Conservation (phyloP, 352 stramenopile genomes). For the Phytophthora ramorum region DNA sequence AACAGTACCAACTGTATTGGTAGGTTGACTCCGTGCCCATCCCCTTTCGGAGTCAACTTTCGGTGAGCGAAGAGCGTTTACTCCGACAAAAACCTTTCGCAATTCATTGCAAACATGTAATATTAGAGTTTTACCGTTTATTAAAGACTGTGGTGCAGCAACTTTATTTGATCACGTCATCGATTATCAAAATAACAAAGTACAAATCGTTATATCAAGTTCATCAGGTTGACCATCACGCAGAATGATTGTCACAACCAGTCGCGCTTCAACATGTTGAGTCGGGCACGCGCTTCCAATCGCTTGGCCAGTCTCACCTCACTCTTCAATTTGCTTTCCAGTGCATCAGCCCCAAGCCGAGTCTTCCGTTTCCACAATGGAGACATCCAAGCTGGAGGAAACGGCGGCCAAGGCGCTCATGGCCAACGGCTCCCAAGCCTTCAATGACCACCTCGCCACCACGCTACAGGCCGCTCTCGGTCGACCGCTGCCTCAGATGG, state of each 20-base stretch:
- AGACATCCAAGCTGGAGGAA: conserved; percentile 6
- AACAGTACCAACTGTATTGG: no score
- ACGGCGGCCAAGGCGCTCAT: conserved; percentile 27
- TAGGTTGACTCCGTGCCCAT: background rate
- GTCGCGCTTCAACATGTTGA: background rate
- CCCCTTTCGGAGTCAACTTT: background rate
- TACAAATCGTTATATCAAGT: background rate
- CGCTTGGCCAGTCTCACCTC: background rate
- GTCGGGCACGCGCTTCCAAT: background rate
- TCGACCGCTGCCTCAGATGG: conserved; percentile 23
- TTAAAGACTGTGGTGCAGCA: no score
- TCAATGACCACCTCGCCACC: conserved; percentile 38
- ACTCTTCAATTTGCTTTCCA: background rate
- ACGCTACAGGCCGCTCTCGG: conserved; percentile 43
- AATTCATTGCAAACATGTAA: no score
- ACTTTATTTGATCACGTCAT: background rate
- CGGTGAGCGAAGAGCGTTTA: background rate
- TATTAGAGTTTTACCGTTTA: no score
- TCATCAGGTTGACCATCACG: background rate
- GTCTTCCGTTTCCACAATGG: background rate
- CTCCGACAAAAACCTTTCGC: background rate
- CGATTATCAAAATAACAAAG: background rate
- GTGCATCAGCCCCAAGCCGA: background rate
- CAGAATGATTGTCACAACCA: background rate
- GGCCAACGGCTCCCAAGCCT: conserved; percentile 31